Conservation (phyloP, 768 basidiomycete genomes). For the Trametes maxima region DNA sequence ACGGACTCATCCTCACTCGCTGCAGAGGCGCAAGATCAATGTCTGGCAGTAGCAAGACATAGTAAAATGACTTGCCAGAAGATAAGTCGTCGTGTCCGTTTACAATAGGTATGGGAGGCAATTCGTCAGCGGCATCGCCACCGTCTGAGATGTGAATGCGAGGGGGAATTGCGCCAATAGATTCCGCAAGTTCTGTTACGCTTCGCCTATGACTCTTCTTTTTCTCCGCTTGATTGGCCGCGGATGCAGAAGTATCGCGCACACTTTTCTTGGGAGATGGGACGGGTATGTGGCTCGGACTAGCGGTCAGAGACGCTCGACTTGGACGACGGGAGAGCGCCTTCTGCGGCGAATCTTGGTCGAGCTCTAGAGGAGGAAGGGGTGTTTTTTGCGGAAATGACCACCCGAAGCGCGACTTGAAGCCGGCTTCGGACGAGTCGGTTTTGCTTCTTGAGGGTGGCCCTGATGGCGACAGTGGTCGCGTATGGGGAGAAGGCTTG, state of each 20-base stretch:
- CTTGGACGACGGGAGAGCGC: conserved; percentile 28
- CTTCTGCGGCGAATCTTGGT: conserved; percentile 33
- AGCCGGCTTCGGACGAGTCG: conserved; percentile 23
- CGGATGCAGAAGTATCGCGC: conserved; percentile 16
- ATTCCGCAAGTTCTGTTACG: conserved; percentile 33
- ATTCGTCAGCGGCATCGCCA: conserved; percentile 10
- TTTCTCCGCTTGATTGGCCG: conserved; percentile 20
- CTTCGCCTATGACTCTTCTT: conserved; percentile 33
- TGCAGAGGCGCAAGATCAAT: conserved; percentile 16
- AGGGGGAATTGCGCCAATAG: conserved; percentile 30
- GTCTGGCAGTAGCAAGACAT: not conserved
- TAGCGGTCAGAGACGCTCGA: conserved; percentile 27
- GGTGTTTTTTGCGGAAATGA: conserved; percentile 38
- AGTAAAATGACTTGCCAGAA: conserved; percentile 11
- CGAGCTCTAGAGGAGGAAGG: conserved; percentile 45
- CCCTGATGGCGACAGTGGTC: conserved; percentile 9
- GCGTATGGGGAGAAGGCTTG: conserved; percentile 3
- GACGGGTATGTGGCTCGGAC: conserved; percentile 48
- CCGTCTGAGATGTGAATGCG: conserved; percentile 16
- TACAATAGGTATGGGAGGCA: conserved; percentile 22
- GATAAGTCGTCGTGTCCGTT: conserved; percentile 13
- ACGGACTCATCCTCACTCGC: conserved; percentile 44
- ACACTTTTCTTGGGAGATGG: conserved; percentile 40
- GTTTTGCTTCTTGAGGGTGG: conserved; percentile 9
- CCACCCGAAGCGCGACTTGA: conserved; percentile 41